These are phyloP conservation scores for Diophrys sp. DNA, from an alignment of 73 alveolate genomes.

Conservation along the genomic window DNA sequence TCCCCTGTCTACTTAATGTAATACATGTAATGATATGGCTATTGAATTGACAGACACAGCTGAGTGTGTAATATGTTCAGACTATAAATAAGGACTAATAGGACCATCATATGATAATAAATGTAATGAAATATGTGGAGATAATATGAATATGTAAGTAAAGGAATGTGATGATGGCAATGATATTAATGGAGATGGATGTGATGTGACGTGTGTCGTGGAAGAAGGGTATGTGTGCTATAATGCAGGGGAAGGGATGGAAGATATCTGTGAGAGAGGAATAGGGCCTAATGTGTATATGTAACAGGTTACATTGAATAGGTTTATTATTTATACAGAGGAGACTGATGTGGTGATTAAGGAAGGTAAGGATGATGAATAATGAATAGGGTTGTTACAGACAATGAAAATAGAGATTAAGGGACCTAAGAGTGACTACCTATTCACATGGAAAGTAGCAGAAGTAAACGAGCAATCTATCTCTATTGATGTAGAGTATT, in stretches of 20 bases:
- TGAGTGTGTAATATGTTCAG: neutral
- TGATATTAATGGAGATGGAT: constrained; percentile 6
- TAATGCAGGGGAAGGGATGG: neutral
- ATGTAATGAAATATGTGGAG: constrained; percentile 12
- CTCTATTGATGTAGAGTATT: no score
- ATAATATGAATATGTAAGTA: neutral
- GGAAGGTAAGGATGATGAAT: neutral
- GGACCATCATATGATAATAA: neutral
- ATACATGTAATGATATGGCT: neutral
- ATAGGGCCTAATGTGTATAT: neutral
- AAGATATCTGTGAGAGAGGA: neutral
- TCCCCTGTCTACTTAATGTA: neutral
- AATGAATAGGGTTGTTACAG: neutral
- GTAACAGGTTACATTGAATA: neutral
- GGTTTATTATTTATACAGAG: neutral
- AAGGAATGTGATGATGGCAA: constrained; percentile 10
- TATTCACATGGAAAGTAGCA: neutral
- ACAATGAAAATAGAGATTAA: neutral
- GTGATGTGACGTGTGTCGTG: neutral
- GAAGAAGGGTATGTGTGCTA: neutral
- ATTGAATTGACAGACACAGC: neutral
- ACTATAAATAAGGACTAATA: neutral
- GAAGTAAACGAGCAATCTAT: neutral
- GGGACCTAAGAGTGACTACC: neutral
- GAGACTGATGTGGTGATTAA: neutral